Conservation (phyloP, 2,329 filamentous ascomycete species). For the Lasiodiplodia hormozganensis region DNA sequence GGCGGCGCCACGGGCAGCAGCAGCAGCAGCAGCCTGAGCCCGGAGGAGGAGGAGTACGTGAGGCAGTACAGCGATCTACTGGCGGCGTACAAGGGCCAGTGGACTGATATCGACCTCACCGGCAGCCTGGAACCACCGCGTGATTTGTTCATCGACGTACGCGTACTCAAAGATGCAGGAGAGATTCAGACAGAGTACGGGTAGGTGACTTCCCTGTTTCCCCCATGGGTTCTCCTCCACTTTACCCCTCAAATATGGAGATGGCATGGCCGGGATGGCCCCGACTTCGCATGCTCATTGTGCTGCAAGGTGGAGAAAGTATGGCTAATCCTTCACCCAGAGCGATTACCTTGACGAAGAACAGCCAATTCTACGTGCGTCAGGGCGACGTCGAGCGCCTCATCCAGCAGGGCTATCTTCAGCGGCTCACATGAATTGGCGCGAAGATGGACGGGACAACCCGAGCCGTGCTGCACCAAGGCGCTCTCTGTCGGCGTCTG, state of each 20-base stretch:
- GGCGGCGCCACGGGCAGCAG: conserved; percentile 59
- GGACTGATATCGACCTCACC: conserved; percentile 96
- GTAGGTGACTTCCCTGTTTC: conserved; percentile 59
- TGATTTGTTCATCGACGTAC: conserved; percentile 95
- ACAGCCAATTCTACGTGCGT: conserved; percentile 96
- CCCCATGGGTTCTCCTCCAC: conserved; percentile 6
- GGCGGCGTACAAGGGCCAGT: conserved; percentile 96
- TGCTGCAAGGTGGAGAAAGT: background rate
- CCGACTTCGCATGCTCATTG: background rate
- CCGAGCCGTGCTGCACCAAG: background rate
- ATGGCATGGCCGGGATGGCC: background rate
- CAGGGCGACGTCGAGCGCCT: conserved; percentile 94
- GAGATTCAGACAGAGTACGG: conserved; percentile 99
- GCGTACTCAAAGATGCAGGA: conserved; percentile 93
- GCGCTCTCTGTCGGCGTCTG: background rate
- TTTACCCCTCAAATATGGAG: conserved; percentile 29
- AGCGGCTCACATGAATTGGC: conserved; percentile 65
- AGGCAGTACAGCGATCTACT: conserved; percentile 89
- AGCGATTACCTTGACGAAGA: conserved; percentile 94
- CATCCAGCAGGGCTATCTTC: conserved; percentile 93
- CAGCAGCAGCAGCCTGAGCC: conserved; percentile 86
- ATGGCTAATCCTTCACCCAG: conserved; percentile 54
- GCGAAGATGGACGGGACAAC: background rate
- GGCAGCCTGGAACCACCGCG: conserved; percentile 92
- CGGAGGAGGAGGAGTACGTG: conserved; percentile 81